Evolutionary conservation across 768 basidiomycete species (phyloP).

Genomic region (Tulasnella sp.): DNA sequence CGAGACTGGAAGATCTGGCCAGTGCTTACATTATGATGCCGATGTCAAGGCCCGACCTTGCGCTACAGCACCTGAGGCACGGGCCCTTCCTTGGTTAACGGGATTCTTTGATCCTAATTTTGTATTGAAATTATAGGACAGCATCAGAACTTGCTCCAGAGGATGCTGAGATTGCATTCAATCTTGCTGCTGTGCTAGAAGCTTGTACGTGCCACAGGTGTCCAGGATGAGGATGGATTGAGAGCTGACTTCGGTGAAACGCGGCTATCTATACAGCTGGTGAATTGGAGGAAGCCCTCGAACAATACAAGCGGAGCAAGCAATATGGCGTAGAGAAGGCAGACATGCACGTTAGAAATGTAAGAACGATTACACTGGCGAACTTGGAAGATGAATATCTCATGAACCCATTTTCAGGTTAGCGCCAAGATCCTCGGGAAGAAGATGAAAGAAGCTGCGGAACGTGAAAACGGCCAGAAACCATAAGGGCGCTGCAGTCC

Average conservation of each 20-base stretch:
- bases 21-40: constrained; percentile 86
- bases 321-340: constrained; percentile 81
- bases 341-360: constrained; percentile 76
- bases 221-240: not conserved
- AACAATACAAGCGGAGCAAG: constrained; percentile 79
- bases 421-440: constrained; percentile 78
- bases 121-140: constrained; percentile 54
- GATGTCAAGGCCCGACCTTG: constrained; percentile 81
- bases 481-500: not conserved
- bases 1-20: constrained; percentile 64
- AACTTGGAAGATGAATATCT: constrained; percentile 36
- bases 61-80: constrained; percentile 80
- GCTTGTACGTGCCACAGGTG: constrained; percentile 62
- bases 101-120: constrained; percentile 40
- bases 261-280: constrained; percentile 58
- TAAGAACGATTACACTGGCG: constrained; percentile 46
- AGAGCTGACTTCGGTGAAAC: not conserved
- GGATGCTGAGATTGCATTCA: constrained; percentile 91
- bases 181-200: constrained; percentile 88
- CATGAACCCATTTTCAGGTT: constrained; percentile 53
- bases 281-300: constrained; percentile 75
- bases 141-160: constrained; percentile 82
- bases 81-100: constrained; percentile 40
- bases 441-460: constrained; percentile 51
- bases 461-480: constrained; percentile 1